A percentile compares a stretch with the other conserved stretches of the same genome.
Conservation (phyloP, 2,329 filamentous ascomycete species). For the Diaporthe longicolla region DNA sequence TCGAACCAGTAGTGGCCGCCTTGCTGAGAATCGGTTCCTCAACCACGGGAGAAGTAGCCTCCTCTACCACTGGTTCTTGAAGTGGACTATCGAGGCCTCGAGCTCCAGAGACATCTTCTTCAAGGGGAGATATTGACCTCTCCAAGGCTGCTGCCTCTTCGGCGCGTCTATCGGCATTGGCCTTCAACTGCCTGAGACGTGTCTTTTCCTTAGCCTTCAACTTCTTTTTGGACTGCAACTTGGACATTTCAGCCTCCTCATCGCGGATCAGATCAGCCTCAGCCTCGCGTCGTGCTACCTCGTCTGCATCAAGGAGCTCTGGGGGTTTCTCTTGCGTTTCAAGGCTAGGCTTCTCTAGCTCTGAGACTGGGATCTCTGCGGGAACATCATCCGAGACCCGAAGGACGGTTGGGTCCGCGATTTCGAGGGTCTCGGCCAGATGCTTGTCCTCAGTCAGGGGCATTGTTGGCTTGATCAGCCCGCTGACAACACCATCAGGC, state of each 20-base stretch:
- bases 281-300: slow-evolving; percentile 29
- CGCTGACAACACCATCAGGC: neutral
- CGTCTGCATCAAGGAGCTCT: slow-evolving; percentile 11
- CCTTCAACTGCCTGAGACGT: slow-evolving; percentile 36
- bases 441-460: neutral
- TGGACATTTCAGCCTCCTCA: slow-evolving; percentile 36
- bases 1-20: neutral
- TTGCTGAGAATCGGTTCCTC: neutral
- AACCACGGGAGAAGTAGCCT: neutral
- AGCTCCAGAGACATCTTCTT: neutral
- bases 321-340: slow-evolving; percentile 1
- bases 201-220: slow-evolving; percentile 37
- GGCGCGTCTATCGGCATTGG: slow-evolving; percentile 29
- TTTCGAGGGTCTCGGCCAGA: neutral
- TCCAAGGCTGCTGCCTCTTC: slow-evolving; percentile 15
- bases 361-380: neutral
- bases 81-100: neutral
- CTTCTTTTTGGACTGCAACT: slow-evolving; percentile 34
- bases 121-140: neutral
- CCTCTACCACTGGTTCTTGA: neutral
- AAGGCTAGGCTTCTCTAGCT: neutral
- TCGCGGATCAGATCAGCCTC: slow-evolving; percentile 25
- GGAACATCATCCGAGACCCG: neutral
- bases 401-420: neutral
- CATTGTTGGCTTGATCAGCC: neutral